Percentiles rank a stretch among this genome's conserved stretches.
Evolutionary conservation across 441 rosid genomes (phyloP).

Genomic region (Jatropha multifida): DNA sequence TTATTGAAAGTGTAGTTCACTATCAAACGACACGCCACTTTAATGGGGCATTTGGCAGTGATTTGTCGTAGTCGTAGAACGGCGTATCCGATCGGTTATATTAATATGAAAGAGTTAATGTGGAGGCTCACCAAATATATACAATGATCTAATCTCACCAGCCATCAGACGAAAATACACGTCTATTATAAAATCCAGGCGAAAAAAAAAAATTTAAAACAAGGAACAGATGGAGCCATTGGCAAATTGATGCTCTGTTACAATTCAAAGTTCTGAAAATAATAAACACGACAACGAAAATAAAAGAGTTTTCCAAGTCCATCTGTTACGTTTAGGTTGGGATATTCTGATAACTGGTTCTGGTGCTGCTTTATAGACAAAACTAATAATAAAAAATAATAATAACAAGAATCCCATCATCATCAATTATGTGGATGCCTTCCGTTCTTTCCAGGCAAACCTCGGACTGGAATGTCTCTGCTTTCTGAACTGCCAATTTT

Average conservation of each 20-base stretch:
- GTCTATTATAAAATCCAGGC: no score
- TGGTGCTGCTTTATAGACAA: neutral
- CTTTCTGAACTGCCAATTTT: slow-evolving; percentile 5
- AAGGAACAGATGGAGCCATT: neutral
- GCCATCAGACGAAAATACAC: no score
- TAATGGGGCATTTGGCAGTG: no score
- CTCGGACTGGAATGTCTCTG: slow-evolving; percentile 16
- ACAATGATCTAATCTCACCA: no score
- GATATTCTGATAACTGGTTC: neutral
- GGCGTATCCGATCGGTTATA: no score
- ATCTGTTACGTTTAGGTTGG: neutral
- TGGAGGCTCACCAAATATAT: no score
- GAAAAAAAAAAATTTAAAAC: no score
- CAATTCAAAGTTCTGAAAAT: neutral
- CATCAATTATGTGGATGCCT: slow-evolving; percentile 10
- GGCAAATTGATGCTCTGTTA: neutral
- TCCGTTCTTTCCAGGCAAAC: slow-evolving; percentile 13
- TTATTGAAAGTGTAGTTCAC: no score
- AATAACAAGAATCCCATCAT: neutral
- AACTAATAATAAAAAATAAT: neutral
- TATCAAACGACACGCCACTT: no score
- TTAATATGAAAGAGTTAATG: no score
- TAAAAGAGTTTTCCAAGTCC: neutral
- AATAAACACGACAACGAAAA: neutral
- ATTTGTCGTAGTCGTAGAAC: no score